Evolutionary conservation across 2,329 filamentous ascomycete genomes (phyloP).

Genomic region (Fusarium albosuccineum): DNA sequence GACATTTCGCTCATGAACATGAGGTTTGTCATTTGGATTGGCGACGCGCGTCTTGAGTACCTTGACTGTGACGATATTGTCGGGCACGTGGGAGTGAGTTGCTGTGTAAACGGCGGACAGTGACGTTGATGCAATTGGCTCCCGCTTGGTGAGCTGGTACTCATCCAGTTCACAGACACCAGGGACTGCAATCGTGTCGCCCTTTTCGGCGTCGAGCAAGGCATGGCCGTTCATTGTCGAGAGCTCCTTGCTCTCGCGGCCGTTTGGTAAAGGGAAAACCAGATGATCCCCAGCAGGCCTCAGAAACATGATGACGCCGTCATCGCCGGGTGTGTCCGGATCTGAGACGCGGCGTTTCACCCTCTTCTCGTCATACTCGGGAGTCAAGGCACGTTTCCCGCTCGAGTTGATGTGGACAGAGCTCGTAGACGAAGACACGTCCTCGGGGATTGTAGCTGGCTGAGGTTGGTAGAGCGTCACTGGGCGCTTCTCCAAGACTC

Average conservation of each 20-base stretch:
- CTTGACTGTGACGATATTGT: slow-evolving; percentile 70
- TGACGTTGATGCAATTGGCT: slow-evolving; percentile 67
- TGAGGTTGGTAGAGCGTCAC: slow-evolving; percentile 55
- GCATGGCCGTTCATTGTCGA: slow-evolving; percentile 61
- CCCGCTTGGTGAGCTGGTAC: slow-evolving; percentile 67
- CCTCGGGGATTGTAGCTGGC: slow-evolving; percentile 45
- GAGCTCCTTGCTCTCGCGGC: slow-evolving; percentile 62
- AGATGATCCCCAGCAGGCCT: slow-evolving; percentile 63
- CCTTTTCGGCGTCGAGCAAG: slow-evolving; percentile 63
- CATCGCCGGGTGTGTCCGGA: slow-evolving; percentile 50
- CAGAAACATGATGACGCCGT: slow-evolving; percentile 69
- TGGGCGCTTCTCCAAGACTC: slow-evolving; percentile 68
- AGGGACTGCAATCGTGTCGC: slow-evolving; percentile 63
- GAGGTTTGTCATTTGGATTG: slow-evolving; percentile 58
- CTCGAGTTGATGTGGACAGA: slow-evolving; percentile 58
- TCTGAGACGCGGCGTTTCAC: slow-evolving; percentile 58
- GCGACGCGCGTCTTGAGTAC: slow-evolving; percentile 67
- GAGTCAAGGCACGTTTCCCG: slow-evolving; percentile 64
- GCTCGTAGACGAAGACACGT: slow-evolving; percentile 47
- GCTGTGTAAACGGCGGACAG: slow-evolving; percentile 70
- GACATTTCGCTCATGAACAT: slow-evolving; percentile 66
- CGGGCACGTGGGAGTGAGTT: slow-evolving; percentile 64
- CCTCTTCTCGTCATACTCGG: slow-evolving; percentile 60
- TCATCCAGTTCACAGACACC: slow-evolving; percentile 65
- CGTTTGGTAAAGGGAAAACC: slow-evolving; percentile 65